phyloP scores from a whole-genome alignment of 371 early-diverging fungal species.

The Mortierella sp. region DNA sequence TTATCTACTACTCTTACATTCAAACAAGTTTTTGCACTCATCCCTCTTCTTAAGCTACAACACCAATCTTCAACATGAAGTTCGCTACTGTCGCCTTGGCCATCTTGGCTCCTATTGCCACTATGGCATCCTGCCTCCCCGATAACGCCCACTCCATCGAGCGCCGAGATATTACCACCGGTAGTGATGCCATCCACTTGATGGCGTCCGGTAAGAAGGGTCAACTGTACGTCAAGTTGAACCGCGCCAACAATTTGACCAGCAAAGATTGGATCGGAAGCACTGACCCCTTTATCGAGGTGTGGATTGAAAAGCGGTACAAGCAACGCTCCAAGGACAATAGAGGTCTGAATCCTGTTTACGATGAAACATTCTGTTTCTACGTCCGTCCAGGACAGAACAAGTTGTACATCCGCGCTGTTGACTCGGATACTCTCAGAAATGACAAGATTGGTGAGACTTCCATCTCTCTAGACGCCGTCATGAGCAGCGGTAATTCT shows the following conservation, averaged over 20 bases:
- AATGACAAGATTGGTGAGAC: conserved; percentile 64
- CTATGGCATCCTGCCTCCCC: conserved; percentile 17
- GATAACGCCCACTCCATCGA: background rate
- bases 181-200: background rate
- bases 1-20: background rate
- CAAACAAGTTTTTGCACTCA: background rate
- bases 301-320: conserved; percentile 52
- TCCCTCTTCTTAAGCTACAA: background rate
- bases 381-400: conserved; percentile 48
- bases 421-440: conserved; percentile 60
- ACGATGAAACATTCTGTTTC: conserved; percentile 31
- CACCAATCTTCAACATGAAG: conserved; percentile 13
- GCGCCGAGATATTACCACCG: background rate
- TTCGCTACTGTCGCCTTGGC: conserved; percentile 4
- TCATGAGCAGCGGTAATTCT: conserved; percentile 37
- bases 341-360: conserved; percentile 32
- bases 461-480: conserved; percentile 46
- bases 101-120: conserved; percentile 5
- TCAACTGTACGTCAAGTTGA: conserved; percentile 45
- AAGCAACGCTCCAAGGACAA: conserved; percentile 40
- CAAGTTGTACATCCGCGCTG: conserved; percentile 60
- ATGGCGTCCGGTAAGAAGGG: conserved; percentile 31
- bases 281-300: conserved; percentile 40
- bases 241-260: conserved; percentile 34
- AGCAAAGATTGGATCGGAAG: conserved; percentile 27